These are phyloP conservation scores for Cubamyces sp. DNA, from an alignment of 768 basidiomycete genomes.

Conservation along the genomic window DNA sequence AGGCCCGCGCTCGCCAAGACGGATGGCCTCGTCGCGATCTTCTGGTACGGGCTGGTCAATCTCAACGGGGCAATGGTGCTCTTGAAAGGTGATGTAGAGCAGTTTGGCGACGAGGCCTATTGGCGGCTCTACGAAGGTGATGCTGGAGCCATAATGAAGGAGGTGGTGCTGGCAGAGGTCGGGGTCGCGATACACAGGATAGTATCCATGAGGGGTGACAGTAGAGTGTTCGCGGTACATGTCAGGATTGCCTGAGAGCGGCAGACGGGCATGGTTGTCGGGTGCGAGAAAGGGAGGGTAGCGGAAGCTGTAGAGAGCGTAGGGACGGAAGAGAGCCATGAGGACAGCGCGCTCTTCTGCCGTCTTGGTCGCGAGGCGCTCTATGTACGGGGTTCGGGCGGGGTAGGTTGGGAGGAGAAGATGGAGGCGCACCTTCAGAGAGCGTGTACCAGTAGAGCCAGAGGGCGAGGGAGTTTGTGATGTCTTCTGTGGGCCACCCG, in stretches of 20 bases:
- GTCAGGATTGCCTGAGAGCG: constrained; percentile 37
- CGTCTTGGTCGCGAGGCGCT: constrained; percentile 21
- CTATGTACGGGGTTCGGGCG: constrained; percentile 7
- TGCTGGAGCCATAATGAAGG: constrained; percentile 27
- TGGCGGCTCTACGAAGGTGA: constrained; percentile 45
- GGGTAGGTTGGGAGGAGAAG: neutral
- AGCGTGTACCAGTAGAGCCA: constrained; percentile 69
- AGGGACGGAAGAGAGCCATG: constrained; percentile 45
- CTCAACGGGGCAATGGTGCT: constrained; percentile 43
- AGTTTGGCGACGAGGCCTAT: constrained; percentile 62
- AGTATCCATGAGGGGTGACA: constrained; percentile 48
- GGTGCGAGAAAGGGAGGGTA: constrained; percentile 65
- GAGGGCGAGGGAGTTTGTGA: constrained; percentile 54
- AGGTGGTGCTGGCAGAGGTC: constrained; percentile 14
- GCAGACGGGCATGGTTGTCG: constrained; percentile 60
- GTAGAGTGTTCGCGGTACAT: constrained; percentile 24
- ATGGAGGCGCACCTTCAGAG: constrained; percentile 46
- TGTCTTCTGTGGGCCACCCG: constrained; percentile 62
- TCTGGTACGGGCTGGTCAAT: constrained; percentile 29
- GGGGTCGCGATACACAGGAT: constrained; percentile 48
- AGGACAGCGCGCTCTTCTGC: constrained; percentile 33
- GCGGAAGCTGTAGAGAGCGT: constrained; percentile 46
- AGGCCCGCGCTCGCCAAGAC: constrained; percentile 35
- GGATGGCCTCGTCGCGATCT: constrained; percentile 38
- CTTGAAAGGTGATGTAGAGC: constrained; percentile 62